Evolutionary conservation across 768 basidiomycete genomes (phyloP).

Genomic region (Cubamyces lactineus): DNA sequence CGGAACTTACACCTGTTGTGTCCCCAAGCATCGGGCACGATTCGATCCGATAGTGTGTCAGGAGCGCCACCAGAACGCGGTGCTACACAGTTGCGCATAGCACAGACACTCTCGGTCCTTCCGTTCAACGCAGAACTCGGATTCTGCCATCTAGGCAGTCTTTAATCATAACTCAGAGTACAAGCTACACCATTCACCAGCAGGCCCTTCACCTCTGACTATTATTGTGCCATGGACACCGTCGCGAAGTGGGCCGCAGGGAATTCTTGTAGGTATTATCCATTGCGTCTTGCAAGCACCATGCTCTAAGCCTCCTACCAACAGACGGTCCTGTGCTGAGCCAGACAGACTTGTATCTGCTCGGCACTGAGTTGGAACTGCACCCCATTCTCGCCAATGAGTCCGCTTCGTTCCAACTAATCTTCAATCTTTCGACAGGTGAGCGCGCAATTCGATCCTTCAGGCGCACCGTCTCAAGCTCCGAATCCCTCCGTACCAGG

Average conservation of each 20-base stretch:
- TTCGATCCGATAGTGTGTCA: conserved; percentile 12
- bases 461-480: neutral
- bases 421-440: conserved; percentile 76
- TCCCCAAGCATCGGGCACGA: neutral
- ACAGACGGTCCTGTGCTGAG: conserved; percentile 79
- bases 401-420: conserved; percentile 56
- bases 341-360: conserved; percentile 81
- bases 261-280: conserved; percentile 17
- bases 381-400: conserved; percentile 70
- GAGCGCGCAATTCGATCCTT: neutral
- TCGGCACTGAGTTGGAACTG: conserved; percentile 64
- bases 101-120: too few species aligned
- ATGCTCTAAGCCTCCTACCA: neutral
- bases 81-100: too few species aligned
- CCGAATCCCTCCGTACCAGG: conserved; percentile 41
- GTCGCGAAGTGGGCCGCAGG: conserved; percentile 31
- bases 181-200: neutral
- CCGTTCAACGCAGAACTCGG: too few species aligned
- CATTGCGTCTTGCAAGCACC: neutral
- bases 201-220: neutral
- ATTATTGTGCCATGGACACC: conserved; percentile 19
- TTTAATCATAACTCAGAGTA: too few species aligned
- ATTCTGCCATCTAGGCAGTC: too few species aligned
- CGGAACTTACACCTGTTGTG: too few species aligned
- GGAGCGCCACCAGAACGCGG: too few species aligned